Conservation (phyloP, 768 basidiomycete genomes). For the Calocybe indica region DNA sequence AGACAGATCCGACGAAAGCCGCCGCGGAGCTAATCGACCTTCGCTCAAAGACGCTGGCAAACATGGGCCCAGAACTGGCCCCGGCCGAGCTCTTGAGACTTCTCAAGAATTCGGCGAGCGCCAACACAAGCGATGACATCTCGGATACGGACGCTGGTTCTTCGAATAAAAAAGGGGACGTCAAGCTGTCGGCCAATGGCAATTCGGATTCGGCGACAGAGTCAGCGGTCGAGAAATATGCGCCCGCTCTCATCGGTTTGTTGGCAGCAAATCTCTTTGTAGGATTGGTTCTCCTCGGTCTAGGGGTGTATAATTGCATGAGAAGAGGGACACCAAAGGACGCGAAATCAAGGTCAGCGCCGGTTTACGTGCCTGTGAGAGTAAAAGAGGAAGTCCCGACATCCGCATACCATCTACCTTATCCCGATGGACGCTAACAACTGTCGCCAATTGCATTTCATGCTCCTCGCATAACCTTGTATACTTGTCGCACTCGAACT, state of each 20-base stretch:
- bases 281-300: constrained; percentile 14
- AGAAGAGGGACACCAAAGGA: constrained; percentile 8
- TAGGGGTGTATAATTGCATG: constrained; percentile 19
- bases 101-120: constrained; percentile 6
- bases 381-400: not conserved
- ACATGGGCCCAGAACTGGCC: constrained; percentile 18
- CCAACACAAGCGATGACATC: constrained; percentile 3
- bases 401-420: too few relatives aligned
- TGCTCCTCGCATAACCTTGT: too few relatives aligned
- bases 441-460: too few relatives aligned
- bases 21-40: constrained; percentile 21
- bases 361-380: constrained; percentile 2
- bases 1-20: constrained; percentile 27
- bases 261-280: constrained; percentile 22
- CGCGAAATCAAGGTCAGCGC: not conserved
- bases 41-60: constrained; percentile 18
- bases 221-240: constrained; percentile 17
- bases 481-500: too few relatives aligned
- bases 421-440: too few relatives aligned
- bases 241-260: constrained; percentile 17
- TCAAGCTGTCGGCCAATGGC: not conserved
- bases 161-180: too few relatives aligned
- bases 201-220: not conserved
- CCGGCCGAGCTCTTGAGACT: constrained; percentile 16
- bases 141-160: not conserved